A percentile compares a stretch with the other conserved stretches of the same genome.
Evolutionary conservation across 1,284 basidiomycete genomes (phyloP).

Genomic region (Bjerkandera adusta): DNA sequence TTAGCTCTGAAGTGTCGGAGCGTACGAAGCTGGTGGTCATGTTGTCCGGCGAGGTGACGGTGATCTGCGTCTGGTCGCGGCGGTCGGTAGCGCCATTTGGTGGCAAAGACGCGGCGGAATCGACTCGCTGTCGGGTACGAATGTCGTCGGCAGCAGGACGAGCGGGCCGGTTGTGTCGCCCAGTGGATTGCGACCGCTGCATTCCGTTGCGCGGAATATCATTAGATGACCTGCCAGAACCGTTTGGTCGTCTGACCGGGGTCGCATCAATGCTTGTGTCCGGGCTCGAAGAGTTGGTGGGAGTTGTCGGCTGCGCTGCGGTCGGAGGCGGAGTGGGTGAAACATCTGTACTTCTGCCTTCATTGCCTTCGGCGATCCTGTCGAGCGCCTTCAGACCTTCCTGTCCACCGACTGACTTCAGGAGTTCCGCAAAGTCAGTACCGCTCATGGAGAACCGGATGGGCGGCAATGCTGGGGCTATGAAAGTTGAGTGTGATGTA

Average conservation of each 20-base stretch:
- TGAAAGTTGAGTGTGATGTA: slow-evolving; percentile 70
- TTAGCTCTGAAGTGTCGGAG: slow-evolving; percentile 44
- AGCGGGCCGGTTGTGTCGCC: neutral
- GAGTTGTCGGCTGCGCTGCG: slow-evolving; percentile 20
- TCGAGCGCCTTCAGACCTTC: slow-evolving; percentile 43
- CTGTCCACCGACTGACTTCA: slow-evolving; percentile 51
- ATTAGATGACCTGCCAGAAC: too few relatives aligned
- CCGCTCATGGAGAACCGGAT: slow-evolving; percentile 82
- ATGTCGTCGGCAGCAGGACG: slow-evolving; percentile 2
- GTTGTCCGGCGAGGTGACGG: slow-evolving; percentile 42
- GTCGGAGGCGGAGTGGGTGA: slow-evolving; percentile 17
- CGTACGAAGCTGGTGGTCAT: slow-evolving; percentile 28
- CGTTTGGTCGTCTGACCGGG: slow-evolving; percentile 22
- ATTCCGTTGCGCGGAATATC: neutral
- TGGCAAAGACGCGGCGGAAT: slow-evolving; percentile 20
- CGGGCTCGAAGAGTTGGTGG: slow-evolving; percentile 25
- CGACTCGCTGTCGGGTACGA: slow-evolving; percentile 16
- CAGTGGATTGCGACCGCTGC: slow-evolving; percentile 1
- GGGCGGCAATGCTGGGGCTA: slow-evolving; percentile 76
- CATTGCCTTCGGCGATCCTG: slow-evolving; percentile 31
- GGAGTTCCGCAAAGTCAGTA: slow-evolving; percentile 73
- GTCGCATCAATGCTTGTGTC: slow-evolving; percentile 19
- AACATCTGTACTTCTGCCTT: slow-evolving; percentile 19
- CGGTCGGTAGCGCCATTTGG: slow-evolving; percentile 12
- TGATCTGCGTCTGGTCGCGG: slow-evolving; percentile 43